Evolutionary conservation across 1,284 basidiomycete genomes (phyloP).

Genomic region (Serendipita sp.): DNA sequence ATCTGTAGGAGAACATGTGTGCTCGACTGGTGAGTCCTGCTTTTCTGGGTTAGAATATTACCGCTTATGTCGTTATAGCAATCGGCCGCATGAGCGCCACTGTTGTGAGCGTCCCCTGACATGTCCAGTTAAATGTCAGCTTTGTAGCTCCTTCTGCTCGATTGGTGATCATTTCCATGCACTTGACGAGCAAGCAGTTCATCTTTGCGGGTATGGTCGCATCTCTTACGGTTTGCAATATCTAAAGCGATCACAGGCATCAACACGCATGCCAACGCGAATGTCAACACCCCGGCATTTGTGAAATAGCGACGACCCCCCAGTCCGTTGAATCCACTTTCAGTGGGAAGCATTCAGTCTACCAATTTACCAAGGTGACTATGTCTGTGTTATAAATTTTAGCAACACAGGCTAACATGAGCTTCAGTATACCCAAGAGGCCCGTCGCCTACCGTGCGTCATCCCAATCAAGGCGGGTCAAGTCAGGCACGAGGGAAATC

Average conservation of each 20-base stretch:
- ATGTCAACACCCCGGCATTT: constrained; percentile 35
- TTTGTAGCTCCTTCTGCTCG: constrained; percentile 40
- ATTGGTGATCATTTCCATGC: constrained; percentile 39
- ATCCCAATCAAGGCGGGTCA: constrained; percentile 31
- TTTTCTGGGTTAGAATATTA: neutral
- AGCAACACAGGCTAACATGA: neutral
- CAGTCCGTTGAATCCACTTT: constrained; percentile 45
- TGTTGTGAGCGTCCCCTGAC: constrained; percentile 30
- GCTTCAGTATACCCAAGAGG: constrained; percentile 18
- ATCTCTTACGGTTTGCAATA: constrained; percentile 6
- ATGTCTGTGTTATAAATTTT: neutral
- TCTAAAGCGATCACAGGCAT: constrained; percentile 24
- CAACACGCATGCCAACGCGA: constrained; percentile 31
- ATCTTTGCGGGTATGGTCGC: constrained; percentile 42
- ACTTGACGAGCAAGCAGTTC: constrained; percentile 25
- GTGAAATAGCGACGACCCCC: constrained; percentile 42
- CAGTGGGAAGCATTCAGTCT: constrained; percentile 30
- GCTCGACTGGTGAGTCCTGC: constrained; percentile 27
- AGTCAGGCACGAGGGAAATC: constrained; percentile 30
- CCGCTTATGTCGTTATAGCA: constrained; percentile 21
- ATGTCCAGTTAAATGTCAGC: constrained; percentile 37
- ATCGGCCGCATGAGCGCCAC: constrained; percentile 32
- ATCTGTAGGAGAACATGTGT: constrained; percentile 32
- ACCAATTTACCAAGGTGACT: constrained; percentile 34
- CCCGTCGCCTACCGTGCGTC: constrained; percentile 34